Evolutionary conservation across 148 eudicot species (phyloP).

Genomic region (Vaccinium macrocarpon): DNA sequence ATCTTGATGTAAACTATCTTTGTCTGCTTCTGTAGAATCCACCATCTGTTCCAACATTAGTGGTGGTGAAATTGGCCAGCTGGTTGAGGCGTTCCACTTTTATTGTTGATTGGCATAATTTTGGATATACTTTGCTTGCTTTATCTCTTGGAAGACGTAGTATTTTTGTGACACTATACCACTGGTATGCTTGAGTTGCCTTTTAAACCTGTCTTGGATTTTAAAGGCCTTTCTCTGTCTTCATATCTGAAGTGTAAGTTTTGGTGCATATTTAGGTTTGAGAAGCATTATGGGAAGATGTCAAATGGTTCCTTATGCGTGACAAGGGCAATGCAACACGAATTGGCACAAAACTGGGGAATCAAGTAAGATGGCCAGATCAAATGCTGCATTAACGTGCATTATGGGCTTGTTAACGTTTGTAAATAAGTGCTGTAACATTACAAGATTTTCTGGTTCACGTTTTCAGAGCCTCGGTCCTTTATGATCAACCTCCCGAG

Average conservation of each 20-base stretch:
- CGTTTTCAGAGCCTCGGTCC: slow-evolving; percentile 55
- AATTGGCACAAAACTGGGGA: slow-evolving; percentile 92
- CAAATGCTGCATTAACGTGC: slow-evolving; percentile 5
- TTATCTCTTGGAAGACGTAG: slow-evolving; percentile 91
- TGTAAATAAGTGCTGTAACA: slow-evolving; percentile 2
- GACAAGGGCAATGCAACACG: slow-evolving; percentile 96
- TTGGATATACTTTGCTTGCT: slow-evolving; percentile 90
- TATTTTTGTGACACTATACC: slow-evolving; percentile 72
- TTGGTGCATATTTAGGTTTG: slow-evolving; percentile 48
- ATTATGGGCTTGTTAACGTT: slow-evolving; percentile 9
- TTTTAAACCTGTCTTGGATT: slow-evolving; percentile 8
- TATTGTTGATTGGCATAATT: slow-evolving; percentile 95
- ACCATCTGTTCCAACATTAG: slow-evolving; percentile 90
- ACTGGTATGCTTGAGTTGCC: slow-evolving; percentile 48
- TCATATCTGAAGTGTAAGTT: slow-evolving; percentile 17
- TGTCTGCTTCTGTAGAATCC: slow-evolving; percentile 60
- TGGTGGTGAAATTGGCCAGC: slow-evolving; percentile 95
- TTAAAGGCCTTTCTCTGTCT: slow-evolving; percentile 8
- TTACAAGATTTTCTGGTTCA: neutral
- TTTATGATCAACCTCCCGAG: slow-evolving; percentile 97
- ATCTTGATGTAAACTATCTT: neutral
- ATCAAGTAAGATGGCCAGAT: slow-evolving; percentile 48
- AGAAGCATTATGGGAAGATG: slow-evolving; percentile 81
- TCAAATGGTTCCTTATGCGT: slow-evolving; percentile 95
- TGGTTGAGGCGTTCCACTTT: slow-evolving; percentile 72